Conservation (phyloP, 441 rosid species). For the Aquilaria agallochum region DNA sequence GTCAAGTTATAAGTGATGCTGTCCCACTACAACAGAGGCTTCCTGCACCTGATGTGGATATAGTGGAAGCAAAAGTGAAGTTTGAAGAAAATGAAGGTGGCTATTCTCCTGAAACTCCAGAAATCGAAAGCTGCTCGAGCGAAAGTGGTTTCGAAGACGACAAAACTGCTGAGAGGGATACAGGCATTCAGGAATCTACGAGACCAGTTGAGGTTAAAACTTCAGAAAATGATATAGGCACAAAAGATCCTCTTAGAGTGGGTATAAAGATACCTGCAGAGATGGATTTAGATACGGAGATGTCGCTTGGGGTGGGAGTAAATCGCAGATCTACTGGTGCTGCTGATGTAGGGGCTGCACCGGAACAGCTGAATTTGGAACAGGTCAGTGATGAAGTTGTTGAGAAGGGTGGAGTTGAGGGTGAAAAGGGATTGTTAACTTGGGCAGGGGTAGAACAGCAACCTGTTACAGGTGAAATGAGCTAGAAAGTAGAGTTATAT, state of each 20-base stretch:
- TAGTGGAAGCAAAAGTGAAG: conserved; percentile 45
- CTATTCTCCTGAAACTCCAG: conserved; percentile 40
- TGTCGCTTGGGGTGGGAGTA: conserved; percentile 14
- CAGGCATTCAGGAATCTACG: too few species aligned
- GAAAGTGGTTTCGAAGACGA: conserved; percentile 56
- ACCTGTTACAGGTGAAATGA: conserved; percentile 15
- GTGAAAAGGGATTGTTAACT: conserved; percentile 17
- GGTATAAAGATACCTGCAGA: conserved; percentile 17
- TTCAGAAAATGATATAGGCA: too few species aligned
- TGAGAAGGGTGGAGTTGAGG: conserved; percentile 17
- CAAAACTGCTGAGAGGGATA: conserved; percentile 32
- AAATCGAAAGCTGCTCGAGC: conserved; percentile 37
- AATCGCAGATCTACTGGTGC: conserved; percentile 19
- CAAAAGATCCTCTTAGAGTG: too few species aligned
- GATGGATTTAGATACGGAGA: conserved; percentile 36
- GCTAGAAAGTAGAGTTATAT: conserved; percentile 11
- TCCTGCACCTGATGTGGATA: conserved; percentile 44
- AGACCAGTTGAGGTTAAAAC: too few species aligned
- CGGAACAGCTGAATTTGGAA: conserved; percentile 12
- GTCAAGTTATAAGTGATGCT: conserved; percentile 57
- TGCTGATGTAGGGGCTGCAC: conserved; percentile 12
- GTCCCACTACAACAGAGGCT: conserved; percentile 69
- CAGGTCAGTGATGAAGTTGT: conserved; percentile 12
- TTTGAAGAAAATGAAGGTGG: conserved; percentile 51
- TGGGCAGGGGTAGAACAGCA: conserved; percentile 8